Evolutionary conservation across 1,284 basidiomycete species (phyloP), one percentile per base, ranked within the genome.

Genomic region (Inonotus obliquus): DNA sequence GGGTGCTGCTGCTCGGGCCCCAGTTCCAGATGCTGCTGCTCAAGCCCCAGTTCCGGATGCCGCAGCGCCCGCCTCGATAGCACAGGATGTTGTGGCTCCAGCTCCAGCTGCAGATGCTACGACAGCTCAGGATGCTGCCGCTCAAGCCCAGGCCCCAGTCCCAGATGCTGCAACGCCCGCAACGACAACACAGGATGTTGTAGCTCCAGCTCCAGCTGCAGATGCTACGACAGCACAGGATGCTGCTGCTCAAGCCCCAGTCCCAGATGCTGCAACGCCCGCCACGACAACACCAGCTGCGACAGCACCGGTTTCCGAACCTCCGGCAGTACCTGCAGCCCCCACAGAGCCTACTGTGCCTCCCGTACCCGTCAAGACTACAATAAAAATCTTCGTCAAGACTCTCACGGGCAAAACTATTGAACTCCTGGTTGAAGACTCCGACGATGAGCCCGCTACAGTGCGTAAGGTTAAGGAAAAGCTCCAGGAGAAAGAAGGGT

Each of bases 331-430:
- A 11, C 27, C 11, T 27, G 21, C 54, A 13, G 57, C 58, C 54
- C 56, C 39, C 23, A 41, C 35, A 17, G 23, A n/a, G 39, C 39
- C 25, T 32, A 32, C 25, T 17, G 55, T 10, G 14, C 54, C 54
- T 3, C 11, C 54, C 9, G 41, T 19, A n/a, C 11, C 37, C 14
- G 13, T n/a, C 23, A 13, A 47, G 23, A 38, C 41, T 48, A 38
- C 45, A 6, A 44, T 77, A 74, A 76, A 79, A 68, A 78, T 79
- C 71, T 79, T 78, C 70, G 78, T 80, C 68, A 80, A 79, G 76
- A 79, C 77, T 70, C 75, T 85, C 41, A 84, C 82, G 54, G 83
- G 83, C 59, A 84, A 84, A 76, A 84, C 81, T 54, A 83, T 85
- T 73, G 82, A 81, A 63, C 76, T 84, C 66, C 80, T 82, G 72